A percentile compares a stretch with the other conserved stretches of the same genome.
Evolutionary conservation across 2,329 filamentous ascomycete species (phyloP).

Genomic region (Aspergillus japonicus): DNA sequence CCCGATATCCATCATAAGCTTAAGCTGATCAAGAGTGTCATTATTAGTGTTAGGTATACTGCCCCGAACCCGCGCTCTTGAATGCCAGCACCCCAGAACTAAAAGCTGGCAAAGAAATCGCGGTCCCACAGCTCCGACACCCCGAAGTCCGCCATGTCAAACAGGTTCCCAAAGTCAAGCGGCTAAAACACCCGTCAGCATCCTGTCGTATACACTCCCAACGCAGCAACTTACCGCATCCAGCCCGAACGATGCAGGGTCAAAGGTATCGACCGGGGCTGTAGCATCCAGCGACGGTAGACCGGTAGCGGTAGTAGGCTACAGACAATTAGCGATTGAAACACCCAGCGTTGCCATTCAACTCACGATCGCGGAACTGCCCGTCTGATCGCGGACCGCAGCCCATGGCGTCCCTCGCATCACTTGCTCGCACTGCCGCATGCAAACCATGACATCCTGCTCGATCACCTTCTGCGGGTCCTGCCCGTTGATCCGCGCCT

Average conservation of each 20-base stretch:
- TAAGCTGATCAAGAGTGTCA: not conserved
- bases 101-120: slow-evolving; percentile 21
- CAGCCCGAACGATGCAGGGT: slow-evolving; percentile 22
- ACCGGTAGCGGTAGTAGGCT: slow-evolving; percentile 16
- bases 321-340: slow-evolving; percentile 10
- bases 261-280: slow-evolving; percentile 24
- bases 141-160: slow-evolving; percentile 28
- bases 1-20: too few species aligned
- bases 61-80: not conserved
- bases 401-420: slow-evolving; percentile 25
- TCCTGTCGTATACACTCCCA: slow-evolving; percentile 18
- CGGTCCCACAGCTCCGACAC: slow-evolving; percentile 29
- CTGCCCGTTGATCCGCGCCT: slow-evolving; percentile 32
- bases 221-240: slow-evolving; percentile 11
- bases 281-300: slow-evolving; percentile 15
- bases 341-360: not conserved
- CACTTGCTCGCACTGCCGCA: slow-evolving; percentile 25
- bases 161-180: slow-evolving; percentile 32
- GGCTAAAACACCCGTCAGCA: slow-evolving; percentile 24
- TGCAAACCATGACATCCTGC: slow-evolving; percentile 18
- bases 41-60: not conserved
- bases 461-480: slow-evolving; percentile 29
- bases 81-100: not conserved
- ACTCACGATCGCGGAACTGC: slow-evolving; percentile 18
- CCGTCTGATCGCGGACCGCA: slow-evolving; percentile 21